Evolutionary conservation across 2,329 filamentous ascomycete genomes (phyloP).

Genomic region (Aphanocladium album): DNA sequence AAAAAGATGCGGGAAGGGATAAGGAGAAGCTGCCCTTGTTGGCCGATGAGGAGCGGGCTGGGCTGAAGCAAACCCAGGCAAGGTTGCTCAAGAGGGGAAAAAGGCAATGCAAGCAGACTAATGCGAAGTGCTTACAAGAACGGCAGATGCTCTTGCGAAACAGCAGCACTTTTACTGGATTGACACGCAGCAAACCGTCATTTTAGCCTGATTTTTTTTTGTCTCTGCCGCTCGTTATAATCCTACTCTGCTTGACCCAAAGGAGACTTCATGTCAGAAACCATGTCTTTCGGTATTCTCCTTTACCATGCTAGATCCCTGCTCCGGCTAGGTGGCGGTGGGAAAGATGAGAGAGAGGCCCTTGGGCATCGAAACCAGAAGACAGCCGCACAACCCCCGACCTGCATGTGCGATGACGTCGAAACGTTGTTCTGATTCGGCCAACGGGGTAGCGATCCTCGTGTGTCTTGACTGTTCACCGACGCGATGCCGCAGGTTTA

Average conservation of each 20-base stretch:
- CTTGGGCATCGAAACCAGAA: not conserved
- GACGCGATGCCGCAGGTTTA: not conserved
- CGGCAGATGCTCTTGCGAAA: not conserved
- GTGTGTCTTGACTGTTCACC: too few relatives aligned
- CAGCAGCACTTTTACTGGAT: not conserved
- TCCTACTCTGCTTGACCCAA: not conserved
- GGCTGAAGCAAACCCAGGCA: not conserved
- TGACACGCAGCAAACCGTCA: not conserved
- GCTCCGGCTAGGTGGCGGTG: not conserved
- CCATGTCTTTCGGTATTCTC: not conserved
- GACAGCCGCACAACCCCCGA: not conserved
- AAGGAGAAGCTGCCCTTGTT: not conserved
- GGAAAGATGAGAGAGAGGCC: not conserved
- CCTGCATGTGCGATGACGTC: not conserved
- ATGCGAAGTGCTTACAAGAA: not conserved
- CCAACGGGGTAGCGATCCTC: not conserved
- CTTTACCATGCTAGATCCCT: not conserved
- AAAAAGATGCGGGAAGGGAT: not conserved
- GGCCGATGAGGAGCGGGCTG: not conserved
- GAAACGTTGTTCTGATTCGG: not conserved
- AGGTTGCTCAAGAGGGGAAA: not conserved
- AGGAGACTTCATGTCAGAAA: not conserved
- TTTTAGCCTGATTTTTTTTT: not conserved
- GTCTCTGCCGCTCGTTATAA: not conserved
- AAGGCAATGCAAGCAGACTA: not conserved